Conservation (phyloP, 2,329 filamentous ascomycete genomes). For the Chlorencoelia australis region DNA sequence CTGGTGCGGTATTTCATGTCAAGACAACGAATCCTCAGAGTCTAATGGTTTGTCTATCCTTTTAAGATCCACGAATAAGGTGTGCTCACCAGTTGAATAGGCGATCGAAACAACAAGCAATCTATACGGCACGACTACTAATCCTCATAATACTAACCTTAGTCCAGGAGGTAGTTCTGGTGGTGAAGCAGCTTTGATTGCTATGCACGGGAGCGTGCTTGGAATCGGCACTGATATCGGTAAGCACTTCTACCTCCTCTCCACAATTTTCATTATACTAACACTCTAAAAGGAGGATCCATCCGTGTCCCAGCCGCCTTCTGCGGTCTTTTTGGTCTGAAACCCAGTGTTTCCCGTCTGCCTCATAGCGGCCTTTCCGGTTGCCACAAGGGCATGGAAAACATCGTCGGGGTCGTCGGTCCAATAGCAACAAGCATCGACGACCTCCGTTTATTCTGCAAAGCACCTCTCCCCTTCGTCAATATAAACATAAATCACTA, state of each 20-base stretch:
- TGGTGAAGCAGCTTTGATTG: constrained; percentile 49
- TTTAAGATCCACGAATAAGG: no score
- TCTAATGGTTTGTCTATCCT: constrained; percentile 29
- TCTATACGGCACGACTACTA: constrained; percentile 34
- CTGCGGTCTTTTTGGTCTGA: constrained; percentile 34
- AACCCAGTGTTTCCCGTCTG: constrained; percentile 18
- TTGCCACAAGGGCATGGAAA: constrained; percentile 44
- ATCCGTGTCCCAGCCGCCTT: constrained; percentile 31
- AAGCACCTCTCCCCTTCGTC: no score
- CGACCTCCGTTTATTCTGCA: constrained; percentile 31
- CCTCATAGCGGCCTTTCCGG: constrained; percentile 22
- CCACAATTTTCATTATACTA: neutral
- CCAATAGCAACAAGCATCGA: constrained; percentile 35
- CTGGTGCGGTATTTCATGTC: constrained; percentile 41
- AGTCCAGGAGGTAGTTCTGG: constrained; percentile 52
- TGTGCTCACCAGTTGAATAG: constrained; percentile 20
- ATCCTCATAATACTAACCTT: constrained; percentile 44
- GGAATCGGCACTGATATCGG: constrained; percentile 32
- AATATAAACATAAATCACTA: no score
- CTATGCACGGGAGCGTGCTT: constrained; percentile 38
- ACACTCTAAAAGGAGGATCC: constrained; percentile 6
- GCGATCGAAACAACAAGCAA: constrained; percentile 32
- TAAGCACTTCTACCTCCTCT: neutral
- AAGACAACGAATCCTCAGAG: constrained; percentile 44
- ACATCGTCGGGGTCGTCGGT: constrained; percentile 35